Percentiles rank a stretch among this genome's conserved stretches.
Evolutionary conservation across 2,329 filamentous ascomycete genomes (phyloP).

Genomic region (Xylaria sp.): DNA sequence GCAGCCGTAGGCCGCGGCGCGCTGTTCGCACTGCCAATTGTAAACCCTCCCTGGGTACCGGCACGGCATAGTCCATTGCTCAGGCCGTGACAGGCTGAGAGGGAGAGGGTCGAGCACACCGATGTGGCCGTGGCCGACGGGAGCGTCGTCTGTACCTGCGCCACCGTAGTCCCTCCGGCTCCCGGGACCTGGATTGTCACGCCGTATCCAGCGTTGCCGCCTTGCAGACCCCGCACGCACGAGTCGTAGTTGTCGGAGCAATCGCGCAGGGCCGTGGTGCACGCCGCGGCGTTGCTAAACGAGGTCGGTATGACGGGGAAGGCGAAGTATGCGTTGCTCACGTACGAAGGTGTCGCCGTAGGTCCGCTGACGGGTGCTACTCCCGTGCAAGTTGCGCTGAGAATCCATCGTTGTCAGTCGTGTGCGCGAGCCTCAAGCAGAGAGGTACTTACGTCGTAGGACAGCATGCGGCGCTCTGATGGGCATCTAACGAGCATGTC

Average conservation of each 20-base stretch:
- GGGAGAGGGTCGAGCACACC: slow-evolving; percentile 66
- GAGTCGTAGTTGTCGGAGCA: slow-evolving; percentile 65
- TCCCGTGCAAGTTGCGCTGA: slow-evolving; percentile 66
- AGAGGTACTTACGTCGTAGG: slow-evolving; percentile 63
- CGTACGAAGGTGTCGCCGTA: slow-evolving; percentile 58
- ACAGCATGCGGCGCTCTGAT: slow-evolving; percentile 64
- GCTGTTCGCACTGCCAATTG: slow-evolving; percentile 44
- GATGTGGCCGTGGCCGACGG: slow-evolving; percentile 60
- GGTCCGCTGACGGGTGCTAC: slow-evolving; percentile 56
- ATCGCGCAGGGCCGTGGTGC: slow-evolving; percentile 60
- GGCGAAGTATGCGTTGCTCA: slow-evolving; percentile 67
- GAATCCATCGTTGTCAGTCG: slow-evolving; percentile 24
- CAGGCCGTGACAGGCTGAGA: slow-evolving; percentile 60
- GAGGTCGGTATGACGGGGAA: slow-evolving; percentile 67
- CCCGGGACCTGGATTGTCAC: slow-evolving; percentile 68
- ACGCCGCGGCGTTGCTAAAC: slow-evolving; percentile 62
- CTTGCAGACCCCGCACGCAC: slow-evolving; percentile 62
- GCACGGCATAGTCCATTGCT: slow-evolving; percentile 54
- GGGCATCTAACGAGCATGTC: slow-evolving; percentile 60
- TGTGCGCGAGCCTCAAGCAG: background rate
- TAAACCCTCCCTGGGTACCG: slow-evolving; percentile 43
- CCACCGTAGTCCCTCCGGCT: slow-evolving; percentile 63
- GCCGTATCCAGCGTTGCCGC: slow-evolving; percentile 55
- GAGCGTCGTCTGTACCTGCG: slow-evolving; percentile 53
- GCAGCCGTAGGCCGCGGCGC: slow-evolving; percentile 46